Conservation (phyloP, 257 asterid genomes). For the Petunia axillaris region DNA sequence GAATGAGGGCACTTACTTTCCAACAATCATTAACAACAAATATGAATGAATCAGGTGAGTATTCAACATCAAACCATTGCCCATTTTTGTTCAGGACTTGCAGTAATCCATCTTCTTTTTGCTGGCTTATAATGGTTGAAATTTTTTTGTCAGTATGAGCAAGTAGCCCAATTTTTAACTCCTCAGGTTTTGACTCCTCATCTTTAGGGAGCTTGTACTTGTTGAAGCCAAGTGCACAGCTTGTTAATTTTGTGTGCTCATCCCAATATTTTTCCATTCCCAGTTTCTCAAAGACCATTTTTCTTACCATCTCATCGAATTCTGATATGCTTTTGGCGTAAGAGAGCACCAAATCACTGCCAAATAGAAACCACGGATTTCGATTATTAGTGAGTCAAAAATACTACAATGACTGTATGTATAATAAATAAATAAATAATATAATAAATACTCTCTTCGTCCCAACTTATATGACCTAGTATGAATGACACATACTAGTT, state of each 20-base stretch:
- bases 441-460: too few species aligned
- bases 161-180: not conserved
- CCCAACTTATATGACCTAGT: too few species aligned
- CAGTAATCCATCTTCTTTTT: not conserved
- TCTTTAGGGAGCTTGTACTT: not conserved
- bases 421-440: too few species aligned
- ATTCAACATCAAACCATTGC: not conserved
- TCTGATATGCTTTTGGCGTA: not conserved
- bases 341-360: not conserved
- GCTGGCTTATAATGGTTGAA: not conserved
- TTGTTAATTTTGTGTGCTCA: not conserved
- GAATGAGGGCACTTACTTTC: too few species aligned
- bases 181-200: not conserved
- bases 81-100: not conserved
- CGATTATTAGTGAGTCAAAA: too few species aligned
- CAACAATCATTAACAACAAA: not conserved
- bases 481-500: too few species aligned
- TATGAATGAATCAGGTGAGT: constrained; percentile 13
- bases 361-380: too few species aligned
- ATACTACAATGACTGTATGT: too few species aligned
- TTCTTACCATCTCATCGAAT: not conserved
- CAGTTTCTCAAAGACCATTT: not conserved
- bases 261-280: not conserved
- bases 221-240: not conserved
- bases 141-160: not conserved